Percentiles rank a stretch among this genome's conserved stretches.
phyloP scores from a whole-genome alignment of 1,284 basidiomycete genomes.

The Wolfiporia cocos region DNA sequence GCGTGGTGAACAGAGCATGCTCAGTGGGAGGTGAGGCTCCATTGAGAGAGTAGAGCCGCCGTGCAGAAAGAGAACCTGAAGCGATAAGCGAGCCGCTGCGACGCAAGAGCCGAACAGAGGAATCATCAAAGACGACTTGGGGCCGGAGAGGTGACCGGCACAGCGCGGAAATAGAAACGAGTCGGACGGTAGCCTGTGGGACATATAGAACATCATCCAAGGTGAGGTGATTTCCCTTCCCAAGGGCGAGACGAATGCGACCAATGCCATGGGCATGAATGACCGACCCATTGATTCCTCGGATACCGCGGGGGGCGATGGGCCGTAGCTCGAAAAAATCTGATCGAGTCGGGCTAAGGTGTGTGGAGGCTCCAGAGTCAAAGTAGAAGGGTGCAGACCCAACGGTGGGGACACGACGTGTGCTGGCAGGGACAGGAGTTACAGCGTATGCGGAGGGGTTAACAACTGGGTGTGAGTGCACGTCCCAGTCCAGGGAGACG shows the following conservation, averaged over 20 bases:
- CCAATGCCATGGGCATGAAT: conserved; percentile 27
- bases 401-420: background rate
- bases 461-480: background rate
- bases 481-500: background rate
- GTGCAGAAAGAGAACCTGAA: no score
- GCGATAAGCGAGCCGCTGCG: no score
- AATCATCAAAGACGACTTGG: no score
- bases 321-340: conserved; percentile 24
- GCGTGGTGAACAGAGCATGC: background rate
- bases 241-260: conserved; percentile 20
- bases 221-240: conserved; percentile 8
- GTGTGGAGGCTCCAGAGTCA: conserved; percentile 25
- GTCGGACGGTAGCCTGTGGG: conserved; percentile 2
- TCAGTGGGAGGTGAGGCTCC: no score
- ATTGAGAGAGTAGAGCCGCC: no score
- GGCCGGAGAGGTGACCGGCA: no score
- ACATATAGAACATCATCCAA: conserved; percentile 1
- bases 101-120: no score
- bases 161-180: no score
- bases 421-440: background rate
- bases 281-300: conserved; percentile 25
- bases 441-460: background rate
- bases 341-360: conserved; percentile 20
- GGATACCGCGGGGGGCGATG: conserved; percentile 20
- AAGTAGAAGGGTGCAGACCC: conserved; percentile 19